phyloP scores from a whole-genome alignment of 2,329 filamentous ascomycete genomes.

The Colletotrichum paranaense region DNA sequence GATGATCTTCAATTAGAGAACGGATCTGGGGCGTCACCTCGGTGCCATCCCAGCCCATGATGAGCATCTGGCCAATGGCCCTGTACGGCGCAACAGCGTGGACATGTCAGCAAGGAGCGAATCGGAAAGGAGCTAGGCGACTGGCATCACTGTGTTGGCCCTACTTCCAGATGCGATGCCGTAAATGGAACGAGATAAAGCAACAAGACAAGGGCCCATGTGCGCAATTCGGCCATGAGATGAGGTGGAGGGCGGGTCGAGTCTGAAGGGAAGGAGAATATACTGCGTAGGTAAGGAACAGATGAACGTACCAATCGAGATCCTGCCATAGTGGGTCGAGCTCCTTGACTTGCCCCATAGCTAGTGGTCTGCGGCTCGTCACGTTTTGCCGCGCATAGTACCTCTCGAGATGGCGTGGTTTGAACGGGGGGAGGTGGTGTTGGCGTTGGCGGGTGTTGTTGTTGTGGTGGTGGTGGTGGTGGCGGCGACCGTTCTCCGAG shows the following conservation, averaged over 20 bases:
- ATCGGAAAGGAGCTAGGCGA: background rate
- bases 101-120: slow-evolving; percentile 23
- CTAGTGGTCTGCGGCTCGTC: slow-evolving; percentile 41
- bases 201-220: background rate
- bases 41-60: slow-evolving; percentile 89
- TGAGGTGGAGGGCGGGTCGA: slow-evolving; percentile 12
- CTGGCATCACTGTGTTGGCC: background rate
- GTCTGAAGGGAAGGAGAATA: background rate
- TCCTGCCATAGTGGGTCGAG: slow-evolving; percentile 78
- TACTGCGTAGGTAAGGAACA: background rate
- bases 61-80: slow-evolving; percentile 81
- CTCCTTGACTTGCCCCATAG: slow-evolving; percentile 53
- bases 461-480: background rate
- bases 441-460: no score
- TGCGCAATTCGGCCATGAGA: background rate
- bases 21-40: slow-evolving; percentile 86
- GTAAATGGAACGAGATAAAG: background rate
- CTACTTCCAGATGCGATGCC: background rate
- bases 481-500: slow-evolving; percentile 29
- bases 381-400: slow-evolving; percentile 41
- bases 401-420: slow-evolving; percentile 36
- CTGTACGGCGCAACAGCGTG: slow-evolving; percentile 48
- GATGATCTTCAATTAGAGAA: slow-evolving; percentile 82
- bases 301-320: slow-evolving; percentile 74
- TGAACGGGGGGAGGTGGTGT: slow-evolving; percentile 35